A percentile compares a stretch with the other conserved stretches of the same genome.
Conservation (phyloP, 441 rosid genomes). For the Omphalea diandra region DNA sequence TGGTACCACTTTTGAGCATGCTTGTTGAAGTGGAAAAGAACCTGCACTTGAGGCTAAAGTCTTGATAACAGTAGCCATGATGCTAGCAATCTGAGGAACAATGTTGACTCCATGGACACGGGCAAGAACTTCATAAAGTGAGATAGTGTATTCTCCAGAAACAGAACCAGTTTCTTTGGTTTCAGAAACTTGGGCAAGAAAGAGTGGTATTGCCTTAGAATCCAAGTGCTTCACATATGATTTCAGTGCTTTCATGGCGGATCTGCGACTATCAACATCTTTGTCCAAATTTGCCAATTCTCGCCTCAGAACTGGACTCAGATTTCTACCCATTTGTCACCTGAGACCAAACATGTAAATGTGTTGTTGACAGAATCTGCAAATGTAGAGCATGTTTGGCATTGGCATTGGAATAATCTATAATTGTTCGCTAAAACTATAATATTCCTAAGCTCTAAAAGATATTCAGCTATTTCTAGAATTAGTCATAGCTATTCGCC, state of each 20-base stretch:
- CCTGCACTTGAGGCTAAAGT: conserved; percentile 90
- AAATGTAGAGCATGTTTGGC: too few relatives aligned
- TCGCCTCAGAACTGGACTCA: conserved; percentile 63
- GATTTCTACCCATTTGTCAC: conserved; percentile 64
- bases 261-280: conserved; percentile 84
- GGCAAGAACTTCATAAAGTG: conserved; percentile 93
- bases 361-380: background rate
- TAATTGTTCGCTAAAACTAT: too few relatives aligned
- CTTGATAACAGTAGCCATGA: conserved; percentile 74
- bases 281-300: conserved; percentile 89
- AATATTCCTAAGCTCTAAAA: too few relatives aligned
- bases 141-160: conserved; percentile 93
- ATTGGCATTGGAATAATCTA: too few relatives aligned
- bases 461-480: too few relatives aligned
- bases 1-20: conserved; percentile 94
- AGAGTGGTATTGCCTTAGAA: conserved; percentile 81
- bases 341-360: conserved; percentile 40
- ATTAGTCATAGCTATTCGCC: too few relatives aligned
- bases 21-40: conserved; percentile 87
- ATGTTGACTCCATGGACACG: conserved; percentile 92
- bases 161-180: conserved; percentile 83
- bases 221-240: conserved; percentile 87
- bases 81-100: conserved; percentile 79
- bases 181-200: conserved; percentile 93
- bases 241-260: conserved; percentile 91